Evolutionary conservation across 345 rosid species (phyloP).

Genomic region (Anacardium occidentale): DNA sequence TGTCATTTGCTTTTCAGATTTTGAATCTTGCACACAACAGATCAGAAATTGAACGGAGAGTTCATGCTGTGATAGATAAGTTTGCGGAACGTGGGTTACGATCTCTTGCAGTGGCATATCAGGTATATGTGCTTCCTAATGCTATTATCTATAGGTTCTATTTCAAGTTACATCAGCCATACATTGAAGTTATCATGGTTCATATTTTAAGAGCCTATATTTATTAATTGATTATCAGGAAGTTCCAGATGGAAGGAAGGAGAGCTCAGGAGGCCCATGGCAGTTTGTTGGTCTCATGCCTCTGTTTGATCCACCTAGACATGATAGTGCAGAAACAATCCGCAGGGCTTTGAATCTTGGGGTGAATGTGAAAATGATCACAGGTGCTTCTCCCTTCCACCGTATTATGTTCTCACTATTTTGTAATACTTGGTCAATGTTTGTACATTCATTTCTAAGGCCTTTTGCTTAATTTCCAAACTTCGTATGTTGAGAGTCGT

Average conservation of each 20-base stretch:
- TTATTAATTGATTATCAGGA: constrained; percentile 36
- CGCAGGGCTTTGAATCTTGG: constrained; percentile 63
- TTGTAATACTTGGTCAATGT: background rate
- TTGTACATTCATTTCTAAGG: no score
- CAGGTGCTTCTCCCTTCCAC: constrained; percentile 29
- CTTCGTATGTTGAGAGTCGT: background rate
- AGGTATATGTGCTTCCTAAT: constrained; percentile 28
- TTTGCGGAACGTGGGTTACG: constrained; percentile 60
- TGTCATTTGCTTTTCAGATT: constrained; percentile 34
- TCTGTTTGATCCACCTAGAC: constrained; percentile 68
- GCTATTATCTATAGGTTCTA: constrained; percentile 1
- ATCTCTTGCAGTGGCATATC: constrained; percentile 65
- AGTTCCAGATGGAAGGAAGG: constrained; percentile 63
- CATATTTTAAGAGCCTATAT: constrained; percentile 2
- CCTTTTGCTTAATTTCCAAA: background rate
- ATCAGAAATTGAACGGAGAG: constrained; percentile 57
- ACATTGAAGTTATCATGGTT: background rate
- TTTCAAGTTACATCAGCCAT: background rate
- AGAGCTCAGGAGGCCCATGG: constrained; percentile 62
- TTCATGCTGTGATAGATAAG: constrained; percentile 54
- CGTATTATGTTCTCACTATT: background rate
- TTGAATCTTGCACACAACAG: constrained; percentile 51
- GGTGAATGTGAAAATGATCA: constrained; percentile 68
- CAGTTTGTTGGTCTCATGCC: constrained; percentile 63
- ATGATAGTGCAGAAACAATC: constrained; percentile 62